Conservation (phyloP, 208 protist genomes). For the Blastocrithidia nonstop region DNA sequence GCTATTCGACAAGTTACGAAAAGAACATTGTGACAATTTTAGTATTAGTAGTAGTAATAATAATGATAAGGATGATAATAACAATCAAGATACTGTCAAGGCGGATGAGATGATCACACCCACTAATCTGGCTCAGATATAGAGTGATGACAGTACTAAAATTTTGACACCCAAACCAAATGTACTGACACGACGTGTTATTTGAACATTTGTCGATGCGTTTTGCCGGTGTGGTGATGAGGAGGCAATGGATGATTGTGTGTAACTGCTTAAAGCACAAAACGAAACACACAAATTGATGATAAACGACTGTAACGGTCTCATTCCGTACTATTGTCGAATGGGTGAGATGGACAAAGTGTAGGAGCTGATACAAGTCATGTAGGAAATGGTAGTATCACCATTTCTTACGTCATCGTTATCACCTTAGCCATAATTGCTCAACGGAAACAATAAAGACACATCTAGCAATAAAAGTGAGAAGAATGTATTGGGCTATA, state of each 20-base stretch:
- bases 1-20: constrained; percentile 27
- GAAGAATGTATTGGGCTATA: constrained; percentile 39
- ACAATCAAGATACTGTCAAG: too few species aligned
- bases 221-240: constrained; percentile 63
- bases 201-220: constrained; percentile 65
- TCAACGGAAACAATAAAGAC: too few species aligned
- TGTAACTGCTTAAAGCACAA: constrained; percentile 14
- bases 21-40: too few species aligned
- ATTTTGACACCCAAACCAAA: constrained; percentile 8
- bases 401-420: too few species aligned
- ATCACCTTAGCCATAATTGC: too few species aligned
- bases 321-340: constrained; percentile 77
- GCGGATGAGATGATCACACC: too few species aligned
- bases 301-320: constrained; percentile 18
- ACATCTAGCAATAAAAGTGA: too few species aligned
- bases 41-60: too few species aligned
- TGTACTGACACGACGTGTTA: constrained; percentile 34
- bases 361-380: constrained; percentile 37
- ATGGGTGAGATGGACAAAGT: constrained; percentile 57
- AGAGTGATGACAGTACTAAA: too few species aligned
- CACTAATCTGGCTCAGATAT: too few species aligned
- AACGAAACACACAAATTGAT: constrained; percentile 8
- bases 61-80: too few species aligned
- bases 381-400: neutral
- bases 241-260: constrained; percentile 33